Conservation (phyloP, 1,139 yeast species). For the Hansenula anomala region DNA sequence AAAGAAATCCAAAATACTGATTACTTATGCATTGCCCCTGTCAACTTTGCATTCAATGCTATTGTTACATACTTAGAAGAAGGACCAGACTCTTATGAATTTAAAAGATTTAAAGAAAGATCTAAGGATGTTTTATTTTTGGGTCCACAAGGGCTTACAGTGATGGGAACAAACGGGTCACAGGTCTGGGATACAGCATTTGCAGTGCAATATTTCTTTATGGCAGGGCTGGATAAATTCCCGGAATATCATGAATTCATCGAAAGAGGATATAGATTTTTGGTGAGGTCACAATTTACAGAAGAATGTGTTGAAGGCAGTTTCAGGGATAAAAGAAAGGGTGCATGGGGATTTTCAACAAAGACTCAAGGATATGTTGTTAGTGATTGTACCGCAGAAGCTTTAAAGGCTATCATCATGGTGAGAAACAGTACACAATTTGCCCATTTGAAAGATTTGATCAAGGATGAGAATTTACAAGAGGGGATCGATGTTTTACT, state of each 20-base stretch:
- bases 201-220: conserved; percentile 75
- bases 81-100: conserved; percentile 63
- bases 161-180: conserved; percentile 96
- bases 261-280: conserved; percentile 59
- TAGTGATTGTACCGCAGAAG: conserved; percentile 96
- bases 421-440: conserved; percentile 62
- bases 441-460: conserved; percentile 43
- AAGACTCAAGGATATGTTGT: conserved; percentile 96
- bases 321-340: conserved; percentile 77
- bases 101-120: conserved; percentile 50
- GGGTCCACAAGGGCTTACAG: conserved; percentile 88
- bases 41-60: conserved; percentile 79
- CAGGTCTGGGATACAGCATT: conserved; percentile 98
- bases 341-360: conserved; percentile 98
- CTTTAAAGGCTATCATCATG: conserved; percentile 91
- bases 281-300: conserved; percentile 80
- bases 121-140: conserved; percentile 77
- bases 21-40: conserved; percentile 88
- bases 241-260: conserved; percentile 65
- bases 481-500: conserved; percentile 72
- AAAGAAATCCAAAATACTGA: conserved; percentile 80
- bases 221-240: conserved; percentile 72
- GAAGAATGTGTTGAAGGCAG: conserved; percentile 75
- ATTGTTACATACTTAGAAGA: conserved; percentile 65
- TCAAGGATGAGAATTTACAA: conserved; percentile 48